Evolutionary conservation across 768 basidiomycete genomes (phyloP), one percentile per base, ranked within the genome.

Genomic region (Collybia sordida): DNA sequence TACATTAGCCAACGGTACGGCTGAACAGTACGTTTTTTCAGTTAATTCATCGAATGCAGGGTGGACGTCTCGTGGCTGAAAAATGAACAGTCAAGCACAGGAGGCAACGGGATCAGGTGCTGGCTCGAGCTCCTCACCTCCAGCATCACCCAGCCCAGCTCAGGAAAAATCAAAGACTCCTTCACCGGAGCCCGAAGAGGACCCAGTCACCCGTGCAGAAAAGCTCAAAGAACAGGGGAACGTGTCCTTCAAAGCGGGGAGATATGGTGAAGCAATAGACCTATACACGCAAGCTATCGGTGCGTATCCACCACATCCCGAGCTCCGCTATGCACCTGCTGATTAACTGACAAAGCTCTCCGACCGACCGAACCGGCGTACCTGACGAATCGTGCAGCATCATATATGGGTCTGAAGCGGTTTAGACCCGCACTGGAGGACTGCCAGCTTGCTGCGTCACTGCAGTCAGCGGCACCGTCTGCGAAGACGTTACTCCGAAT

Each of bases 351-450:
- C 18, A 47, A 36, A 87, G 83, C 81, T 50, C 69, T 86, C 56
- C 82, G 82, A 51, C 66, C 83, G 0, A 57, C 72, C 3, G 88
- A 93, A 65, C 82, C 91, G 0, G 77, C 87, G 2, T 94, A 88
- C 61, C 73, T 86, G 53, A 90, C 90, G 0, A 95, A 95, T 64
- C 83, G 92, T 23, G 92, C 93, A 0, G 92, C 93, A 0, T 85
- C 91, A 2, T 81, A 86, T 62, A 94, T 95, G 81, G 81, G 83
- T 0, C 63, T 89, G 44, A 92, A 93, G 62, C 81, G 81, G 27
- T 94, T 87, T 74, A 75, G 82, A 25, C 69, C 72, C 0, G 93
- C 93, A 0, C 73, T 93, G 15, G 77, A 76, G 31, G 92, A 95
- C 61, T 93, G 90, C 60, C 90, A 90, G 64, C 74, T 74, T 28